phyloP scores from a whole-genome alignment of 257 asterid genomes.

The Sherardia arvensis region DNA sequence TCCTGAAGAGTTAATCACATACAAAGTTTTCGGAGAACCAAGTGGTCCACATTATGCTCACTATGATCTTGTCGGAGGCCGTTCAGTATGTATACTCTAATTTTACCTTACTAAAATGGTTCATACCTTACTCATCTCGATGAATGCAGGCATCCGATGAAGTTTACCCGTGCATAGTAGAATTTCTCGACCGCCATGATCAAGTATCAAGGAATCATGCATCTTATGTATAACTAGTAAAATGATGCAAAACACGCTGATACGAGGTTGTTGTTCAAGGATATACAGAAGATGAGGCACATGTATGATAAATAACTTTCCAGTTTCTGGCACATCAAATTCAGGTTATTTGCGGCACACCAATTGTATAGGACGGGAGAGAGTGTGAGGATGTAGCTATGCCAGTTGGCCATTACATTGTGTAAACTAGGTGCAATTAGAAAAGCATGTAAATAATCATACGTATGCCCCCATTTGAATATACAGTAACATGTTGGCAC shows the following conservation, averaged over 20 bases:
- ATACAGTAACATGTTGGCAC: not conserved
- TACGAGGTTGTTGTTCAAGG: not conserved
- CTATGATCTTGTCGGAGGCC: slow-evolving; percentile 17
- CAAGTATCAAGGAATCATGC: not conserved
- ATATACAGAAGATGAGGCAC: not conserved
- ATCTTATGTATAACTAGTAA: not conserved
- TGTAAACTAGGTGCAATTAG: not conserved
- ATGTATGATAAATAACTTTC: not conserved
- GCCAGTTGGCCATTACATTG: not conserved
- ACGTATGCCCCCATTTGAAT: too few relatives aligned
- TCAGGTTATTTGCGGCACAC: not conserved
- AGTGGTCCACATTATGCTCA: slow-evolving; percentile 20
- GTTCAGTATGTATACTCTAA: slow-evolving; percentile 5
- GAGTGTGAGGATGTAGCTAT: not conserved
- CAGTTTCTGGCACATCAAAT: not conserved
- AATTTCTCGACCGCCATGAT: slow-evolving; percentile 18
- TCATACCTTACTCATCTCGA: not conserved
- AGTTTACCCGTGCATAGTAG: slow-evolving; percentile 15
- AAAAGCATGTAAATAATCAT: too few relatives aligned
- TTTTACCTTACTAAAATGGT: not conserved
- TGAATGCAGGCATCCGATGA: slow-evolving; percentile 18
- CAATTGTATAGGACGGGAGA: not conserved
- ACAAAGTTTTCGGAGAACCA: slow-evolving; percentile 19
- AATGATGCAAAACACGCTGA: not conserved
- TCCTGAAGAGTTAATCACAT: slow-evolving; percentile 11